Percentiles rank a stretch among this genome's conserved stretches.
These are phyloP conservation scores for Tetrastigma voinierianum DNA, from an alignment of 164 flowering plant species.

Conservation along the genomic window DNA sequence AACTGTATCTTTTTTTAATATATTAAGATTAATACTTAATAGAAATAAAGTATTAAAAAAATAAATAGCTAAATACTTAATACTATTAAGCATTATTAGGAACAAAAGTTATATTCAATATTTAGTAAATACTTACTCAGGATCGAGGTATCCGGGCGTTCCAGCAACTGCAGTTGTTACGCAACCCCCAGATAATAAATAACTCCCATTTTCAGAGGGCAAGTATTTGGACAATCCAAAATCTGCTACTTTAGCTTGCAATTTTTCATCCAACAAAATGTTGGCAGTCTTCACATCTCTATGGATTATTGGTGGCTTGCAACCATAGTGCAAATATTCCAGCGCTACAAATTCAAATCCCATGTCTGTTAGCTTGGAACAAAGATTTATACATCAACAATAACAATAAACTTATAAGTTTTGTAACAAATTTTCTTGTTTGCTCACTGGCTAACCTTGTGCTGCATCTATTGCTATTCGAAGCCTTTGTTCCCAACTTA, in stretches of 20 bases:
- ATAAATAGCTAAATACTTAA: too few species aligned
- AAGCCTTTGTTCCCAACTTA: conserved; percentile 39
- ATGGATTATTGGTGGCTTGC: conserved; percentile 54
- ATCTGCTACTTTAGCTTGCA: conserved; percentile 53
- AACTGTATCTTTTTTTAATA: too few species aligned
- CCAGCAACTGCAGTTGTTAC: conserved; percentile 35
- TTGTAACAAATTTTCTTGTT: background rate
- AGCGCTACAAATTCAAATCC: conserved; percentile 31
- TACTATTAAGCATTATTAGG: too few species aligned
- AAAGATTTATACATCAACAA: too few species aligned
- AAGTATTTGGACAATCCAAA: conserved; percentile 49
- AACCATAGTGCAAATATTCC: conserved; percentile 52
- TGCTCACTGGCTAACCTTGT: conserved; percentile 26
- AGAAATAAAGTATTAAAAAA: background rate
- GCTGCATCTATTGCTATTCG: conserved; percentile 38
- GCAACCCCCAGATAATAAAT: conserved; percentile 7
- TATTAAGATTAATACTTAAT: too few species aligned
- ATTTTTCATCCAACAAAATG: conserved; percentile 38
- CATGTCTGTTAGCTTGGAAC: background rate
- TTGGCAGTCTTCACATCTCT: conserved; percentile 54
- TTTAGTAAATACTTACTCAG: conserved; percentile 54
- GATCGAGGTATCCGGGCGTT: conserved; percentile 61
- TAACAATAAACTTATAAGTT: too few species aligned
- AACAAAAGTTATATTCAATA: too few species aligned
- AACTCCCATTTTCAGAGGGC: conserved; percentile 22